Evolutionary conservation across 2,329 filamentous ascomycete genomes (phyloP).

Genomic region (Neofusicoccum kwambonambiense): DNA sequence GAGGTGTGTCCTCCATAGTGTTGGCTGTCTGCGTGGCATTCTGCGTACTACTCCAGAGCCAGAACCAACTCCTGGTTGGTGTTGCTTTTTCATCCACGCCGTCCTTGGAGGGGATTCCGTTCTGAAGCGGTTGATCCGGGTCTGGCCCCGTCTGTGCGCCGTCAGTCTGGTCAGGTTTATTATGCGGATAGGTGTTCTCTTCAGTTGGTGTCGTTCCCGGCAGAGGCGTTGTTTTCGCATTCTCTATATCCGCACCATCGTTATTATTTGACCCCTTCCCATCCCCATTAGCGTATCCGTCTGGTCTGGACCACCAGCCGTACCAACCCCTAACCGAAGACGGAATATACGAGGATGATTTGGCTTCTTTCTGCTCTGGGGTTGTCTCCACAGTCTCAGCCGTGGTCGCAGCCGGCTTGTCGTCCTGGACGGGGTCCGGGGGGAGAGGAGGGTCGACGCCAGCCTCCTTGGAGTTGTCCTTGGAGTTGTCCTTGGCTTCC

Average conservation of each 20-base stretch:
- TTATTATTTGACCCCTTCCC: constrained; percentile 27
- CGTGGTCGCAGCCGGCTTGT: not conserved
- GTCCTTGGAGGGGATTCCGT: not conserved
- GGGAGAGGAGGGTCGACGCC: constrained; percentile 44
- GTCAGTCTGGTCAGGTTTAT: constrained; percentile 25
- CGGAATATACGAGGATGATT: constrained; percentile 18
- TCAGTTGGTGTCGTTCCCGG: constrained; percentile 39
- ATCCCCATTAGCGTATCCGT: constrained; percentile 43
- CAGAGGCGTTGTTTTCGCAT: constrained; percentile 42
- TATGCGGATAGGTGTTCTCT: constrained; percentile 26
- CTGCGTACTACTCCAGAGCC: constrained; percentile 49
- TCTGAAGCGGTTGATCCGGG: not conserved
- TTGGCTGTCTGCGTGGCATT: constrained; percentile 35
- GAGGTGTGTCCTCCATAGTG: constrained; percentile 1
- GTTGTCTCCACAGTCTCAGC: not conserved
- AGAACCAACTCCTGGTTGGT: constrained; percentile 47
- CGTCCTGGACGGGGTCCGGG: constrained; percentile 34
- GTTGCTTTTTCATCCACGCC: constrained; percentile 22
- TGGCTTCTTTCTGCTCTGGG: constrained; percentile 23
- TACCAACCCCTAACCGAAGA: constrained; percentile 39
- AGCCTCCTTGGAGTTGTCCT: constrained; percentile 8
- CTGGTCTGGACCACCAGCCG: constrained; percentile 52
- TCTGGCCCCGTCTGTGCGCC: constrained; percentile 15
- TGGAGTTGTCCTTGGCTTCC: constrained; percentile 19
- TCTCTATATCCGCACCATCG: constrained; percentile 29